Conservation (phyloP, 768 basidiomycete species). For the Daedaleopsis sinensis region DNA sequence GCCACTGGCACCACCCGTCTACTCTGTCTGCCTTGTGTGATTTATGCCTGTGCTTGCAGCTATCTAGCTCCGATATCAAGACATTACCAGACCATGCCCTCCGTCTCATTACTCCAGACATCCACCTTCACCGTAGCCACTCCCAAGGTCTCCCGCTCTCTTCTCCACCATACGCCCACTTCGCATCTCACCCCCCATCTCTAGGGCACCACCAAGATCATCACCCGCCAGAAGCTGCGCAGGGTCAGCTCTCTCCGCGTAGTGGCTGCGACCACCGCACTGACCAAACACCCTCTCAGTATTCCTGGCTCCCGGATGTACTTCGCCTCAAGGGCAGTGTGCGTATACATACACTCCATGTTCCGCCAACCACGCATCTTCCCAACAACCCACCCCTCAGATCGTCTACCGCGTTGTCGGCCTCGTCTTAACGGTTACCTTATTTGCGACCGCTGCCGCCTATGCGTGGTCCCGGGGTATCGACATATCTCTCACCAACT, state of each 20-base stretch:
- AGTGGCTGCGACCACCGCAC: background rate
- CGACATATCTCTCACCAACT: constrained; percentile 70
- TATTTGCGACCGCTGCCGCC: constrained; percentile 66
- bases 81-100: background rate
- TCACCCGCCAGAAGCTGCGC: constrained; percentile 29
- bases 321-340: constrained; percentile 84
- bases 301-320: constrained; percentile 90
- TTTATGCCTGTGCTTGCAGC: too few species aligned
- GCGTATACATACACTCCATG: constrained; percentile 31
- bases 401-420: constrained; percentile 74
- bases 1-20: too few species aligned
- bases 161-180: background rate
- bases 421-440: constrained; percentile 82
- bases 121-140: constrained; percentile 11
- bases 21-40: too few species aligned
- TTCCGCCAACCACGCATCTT: constrained; percentile 4
- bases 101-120: constrained; percentile 11
- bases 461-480: constrained; percentile 63
- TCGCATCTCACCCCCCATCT: background rate
- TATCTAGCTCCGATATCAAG: background rate
- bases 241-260: constrained; percentile 17
- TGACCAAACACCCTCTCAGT: constrained; percentile 44
- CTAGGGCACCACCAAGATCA: constrained; percentile 27
- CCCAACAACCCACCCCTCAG: constrained; percentile 37
- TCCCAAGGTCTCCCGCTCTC: constrained; percentile 4